Percentiles rank a stretch among this genome's conserved stretches.
Conservation (phyloP, 805 yeast genomes). For the Candida tammaniensis region DNA sequence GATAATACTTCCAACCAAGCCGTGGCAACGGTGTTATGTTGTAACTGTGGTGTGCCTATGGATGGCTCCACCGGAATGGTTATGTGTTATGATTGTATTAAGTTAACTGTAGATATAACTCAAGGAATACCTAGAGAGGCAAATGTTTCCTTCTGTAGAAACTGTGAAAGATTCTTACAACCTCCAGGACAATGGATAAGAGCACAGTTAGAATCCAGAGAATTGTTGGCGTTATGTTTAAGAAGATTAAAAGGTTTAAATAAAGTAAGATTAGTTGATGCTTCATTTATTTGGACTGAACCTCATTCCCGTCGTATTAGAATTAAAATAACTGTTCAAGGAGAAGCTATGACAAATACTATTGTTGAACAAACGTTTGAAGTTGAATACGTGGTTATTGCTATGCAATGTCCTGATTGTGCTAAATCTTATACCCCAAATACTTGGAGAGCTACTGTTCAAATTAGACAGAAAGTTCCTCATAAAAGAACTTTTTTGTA, state of each 20-base stretch:
- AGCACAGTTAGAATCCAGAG: constrained; percentile 90
- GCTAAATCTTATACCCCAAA: constrained; percentile 95
- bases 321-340: constrained; percentile 90
- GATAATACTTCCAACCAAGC: constrained; percentile 18
- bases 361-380: constrained; percentile 92
- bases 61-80: constrained; percentile 92
- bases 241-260: constrained; percentile 84
- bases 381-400: constrained; percentile 88
- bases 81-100: constrained; percentile 97
- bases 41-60: constrained; percentile 98
- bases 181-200: constrained; percentile 94
- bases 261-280: constrained; percentile 86
- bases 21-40: constrained; percentile 88
- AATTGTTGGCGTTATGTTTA: constrained; percentile 84
- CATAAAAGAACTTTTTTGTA: constrained; percentile 96
- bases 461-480: constrained; percentile 94
- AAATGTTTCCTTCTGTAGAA: constrained; percentile 88
- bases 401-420: constrained; percentile 98
- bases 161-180: constrained; percentile 92
- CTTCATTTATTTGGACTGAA: constrained; percentile 97
- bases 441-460: constrained; percentile 98
- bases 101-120: constrained; percentile 88
- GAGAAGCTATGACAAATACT: constrained; percentile 91
- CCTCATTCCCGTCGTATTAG: constrained; percentile 96
- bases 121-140: constrained; percentile 92